Conservation (phyloP, 768 basidiomycete genomes). For the Tylopilus balloui region DNA sequence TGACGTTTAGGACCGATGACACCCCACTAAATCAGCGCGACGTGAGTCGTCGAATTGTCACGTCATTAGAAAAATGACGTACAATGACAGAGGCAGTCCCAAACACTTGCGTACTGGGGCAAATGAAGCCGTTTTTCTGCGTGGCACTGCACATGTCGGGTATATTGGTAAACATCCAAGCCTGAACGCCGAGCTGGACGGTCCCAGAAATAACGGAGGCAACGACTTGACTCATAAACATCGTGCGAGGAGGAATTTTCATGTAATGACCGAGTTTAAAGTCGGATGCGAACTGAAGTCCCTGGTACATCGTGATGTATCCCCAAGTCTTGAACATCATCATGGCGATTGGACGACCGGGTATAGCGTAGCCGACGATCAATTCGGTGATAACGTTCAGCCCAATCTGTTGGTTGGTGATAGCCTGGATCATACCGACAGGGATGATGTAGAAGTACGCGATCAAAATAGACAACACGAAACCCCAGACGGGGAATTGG, state of each 20-base stretch:
- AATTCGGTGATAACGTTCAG: constrained; percentile 69
- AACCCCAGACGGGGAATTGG: constrained; percentile 41
- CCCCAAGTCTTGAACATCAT: constrained; percentile 77
- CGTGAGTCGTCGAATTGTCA: background rate
- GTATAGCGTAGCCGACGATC: constrained; percentile 53
- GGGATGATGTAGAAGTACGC: constrained; percentile 69
- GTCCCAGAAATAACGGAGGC: constrained; percentile 60
- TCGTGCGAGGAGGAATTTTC: constrained; percentile 61
- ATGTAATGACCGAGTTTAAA: constrained; percentile 77
- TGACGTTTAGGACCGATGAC: constrained; percentile 77
- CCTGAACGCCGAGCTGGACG: constrained; percentile 59
- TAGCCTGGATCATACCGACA: constrained; percentile 70
- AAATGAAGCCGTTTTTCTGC: constrained; percentile 26
- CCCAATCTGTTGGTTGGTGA: constrained; percentile 76
- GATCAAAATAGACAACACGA: constrained; percentile 39
- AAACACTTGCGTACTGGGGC: constrained; percentile 40
- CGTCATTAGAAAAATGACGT: constrained; percentile 24
- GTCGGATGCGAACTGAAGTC: constrained; percentile 65
- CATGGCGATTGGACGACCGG: constrained; percentile 69
- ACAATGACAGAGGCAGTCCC: constrained; percentile 52
- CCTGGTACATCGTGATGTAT: constrained; percentile 62
- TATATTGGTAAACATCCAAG: constrained; percentile 51
- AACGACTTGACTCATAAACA: constrained; percentile 67
- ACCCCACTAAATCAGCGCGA: constrained; percentile 44
- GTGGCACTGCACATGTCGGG: constrained; percentile 28